Base-by-base conservation (phyloP, 2,329 filamentous ascomycete genomes). In the Diaporthe velutina region DNA sequence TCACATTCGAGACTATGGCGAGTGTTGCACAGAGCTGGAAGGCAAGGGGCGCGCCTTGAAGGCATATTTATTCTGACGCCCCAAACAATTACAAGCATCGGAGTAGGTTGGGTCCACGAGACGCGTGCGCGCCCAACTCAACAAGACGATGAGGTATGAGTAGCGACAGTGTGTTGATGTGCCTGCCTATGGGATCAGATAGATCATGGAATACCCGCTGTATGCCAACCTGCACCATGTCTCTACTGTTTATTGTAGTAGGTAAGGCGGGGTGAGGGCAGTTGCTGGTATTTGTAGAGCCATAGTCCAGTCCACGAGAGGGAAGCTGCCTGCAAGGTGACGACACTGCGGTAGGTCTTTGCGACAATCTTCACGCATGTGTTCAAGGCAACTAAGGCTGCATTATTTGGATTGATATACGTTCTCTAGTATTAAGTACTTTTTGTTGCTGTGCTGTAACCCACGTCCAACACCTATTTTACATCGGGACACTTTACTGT, bases 1-100 rank as follows among this genome's bases (percentile, higher is more conserved):
- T 54, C 5, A 68, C 48, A 3, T 68, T 68, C 40, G 64, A 68
- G 48, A 54, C 45, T 22, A 68, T 68, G 64, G 64, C 45, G 22
- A 22, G 30, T 54, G 33, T 54, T 30, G 64, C 64, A n/a, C 48
- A 35, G 48, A 68, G 64, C 4, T 68, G 64, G 64, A 52, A 68
- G 48, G 33, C 22, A 10, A 54, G 64, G 64, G 48, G 15, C 13
- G 35, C 22, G 10, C 2, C 33, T 15, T 68, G 50, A 40, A 50
- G 42, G 45, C 22, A 33, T 2, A 35, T 25, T 1, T 22, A 10
- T 2, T 35, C 19, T 48, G 28, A 17, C 15, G 4, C 19, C 12
- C 1, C 4, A 17, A n/a, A 48, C 2, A 48, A n/a, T 9, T 4
- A 66, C 19, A n/a, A 40, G 17, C 17, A 35, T n/a, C 30, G 12